A percentile compares a stretch with the other conserved stretches of the same genome.
These are phyloP conservation scores for Pyrus hybrid DNA, from an alignment of 331 rosid genomes.

Conservation along the genomic window DNA sequence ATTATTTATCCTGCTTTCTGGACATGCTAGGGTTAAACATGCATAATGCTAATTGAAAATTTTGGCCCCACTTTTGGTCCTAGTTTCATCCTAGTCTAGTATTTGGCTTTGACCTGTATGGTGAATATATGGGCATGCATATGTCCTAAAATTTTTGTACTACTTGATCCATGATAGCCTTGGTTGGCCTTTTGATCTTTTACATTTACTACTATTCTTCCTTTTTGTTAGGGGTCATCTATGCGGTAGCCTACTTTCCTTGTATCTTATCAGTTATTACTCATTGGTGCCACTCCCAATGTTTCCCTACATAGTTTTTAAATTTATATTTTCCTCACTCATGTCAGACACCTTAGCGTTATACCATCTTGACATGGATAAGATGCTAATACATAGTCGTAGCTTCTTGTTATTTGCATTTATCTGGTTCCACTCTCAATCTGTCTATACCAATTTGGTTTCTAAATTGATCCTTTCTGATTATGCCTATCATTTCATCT, in stretches of 20 bases:
- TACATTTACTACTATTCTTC: not conserved
- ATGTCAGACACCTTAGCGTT: not conserved
- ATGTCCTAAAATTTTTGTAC: not conserved
- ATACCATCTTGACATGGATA: not conserved
- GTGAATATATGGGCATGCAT: not conserved
- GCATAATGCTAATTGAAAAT: not conserved
- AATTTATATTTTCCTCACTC: not conserved
- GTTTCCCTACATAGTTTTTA: not conserved
- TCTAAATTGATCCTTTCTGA: not conserved
- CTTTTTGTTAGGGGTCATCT: not conserved
- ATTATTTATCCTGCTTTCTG: not conserved
- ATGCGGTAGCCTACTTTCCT: not conserved
- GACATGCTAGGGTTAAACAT: not conserved
- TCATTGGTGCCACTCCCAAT: not conserved
- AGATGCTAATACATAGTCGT: not conserved
- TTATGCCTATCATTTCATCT: not conserved
- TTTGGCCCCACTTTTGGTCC: not conserved
- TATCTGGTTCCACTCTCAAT: not conserved
- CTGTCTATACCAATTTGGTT: not conserved
- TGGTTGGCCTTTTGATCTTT: not conserved
- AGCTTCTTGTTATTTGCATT: not conserved
- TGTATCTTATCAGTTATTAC: not conserved
- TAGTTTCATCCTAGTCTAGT: not conserved
- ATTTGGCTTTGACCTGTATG: not conserved
- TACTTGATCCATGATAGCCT: not conserved